Base-by-base conservation (phyloP, 768 basidiomycete genomes). In the Lentinula lateritia region DNA sequence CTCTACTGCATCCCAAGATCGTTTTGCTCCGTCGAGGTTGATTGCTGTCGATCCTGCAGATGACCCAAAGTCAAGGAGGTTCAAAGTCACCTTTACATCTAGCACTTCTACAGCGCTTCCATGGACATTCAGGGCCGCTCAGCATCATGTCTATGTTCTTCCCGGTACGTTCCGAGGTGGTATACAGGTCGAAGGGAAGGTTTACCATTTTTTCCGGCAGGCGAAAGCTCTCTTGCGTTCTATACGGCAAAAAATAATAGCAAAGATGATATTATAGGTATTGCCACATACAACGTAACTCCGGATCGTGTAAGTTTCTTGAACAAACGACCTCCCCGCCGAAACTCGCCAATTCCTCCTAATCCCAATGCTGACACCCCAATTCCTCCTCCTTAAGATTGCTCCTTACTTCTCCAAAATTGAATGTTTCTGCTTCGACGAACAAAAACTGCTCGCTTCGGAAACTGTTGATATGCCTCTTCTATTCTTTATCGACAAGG, bases 351-450 rank as follows among this genome's bases (percentile, higher is more conserved):
- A 3, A n/a, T 38, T 42, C 39, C 61, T 35, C 20, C 43, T 52
- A 43, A 46, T 52, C 55, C 9, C 9, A 16, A 48, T 6, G 13
- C 34, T 28, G 15, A 41, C 46, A 13, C 48, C 63, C 10, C 57
- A 43, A 15, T 20, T 46, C 20, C 20, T 7, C 20, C 20, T 7
- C 34, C 5, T 34, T 18, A 69, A 98, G 96, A 83, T 98, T 66
- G 97, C 97, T 8, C 95, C 96, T 0, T 98, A 98, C 74, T 99
- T 99, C 70, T 94, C 95, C 55, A 99, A 99, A 77, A 94, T 99
- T 12, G 97, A 99, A 73, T 99, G 97, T 66, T 99, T 99, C 79
- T 99, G 97, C 74, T 99, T 99, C 66, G 97, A 99, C 72, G 97
- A 99, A 71, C 97, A 99, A 74, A 91, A 88, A 67, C 84, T 99